Evolutionary conservation across 2,329 filamentous ascomycete species (phyloP).

Genomic region (Leptographium wingfieldii): DNA sequence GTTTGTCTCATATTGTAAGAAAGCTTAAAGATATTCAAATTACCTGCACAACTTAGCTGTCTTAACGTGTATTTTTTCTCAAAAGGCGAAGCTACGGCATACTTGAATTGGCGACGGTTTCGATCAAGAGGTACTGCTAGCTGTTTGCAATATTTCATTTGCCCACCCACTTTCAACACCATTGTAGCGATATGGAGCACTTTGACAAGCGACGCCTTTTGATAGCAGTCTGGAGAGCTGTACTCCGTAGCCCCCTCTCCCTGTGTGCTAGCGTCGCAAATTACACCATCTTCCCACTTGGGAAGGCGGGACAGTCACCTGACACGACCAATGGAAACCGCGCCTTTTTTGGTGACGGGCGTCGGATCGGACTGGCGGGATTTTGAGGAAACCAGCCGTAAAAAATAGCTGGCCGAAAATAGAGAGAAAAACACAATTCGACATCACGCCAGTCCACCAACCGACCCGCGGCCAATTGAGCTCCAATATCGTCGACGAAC

Average conservation of each 20-base stretch:
- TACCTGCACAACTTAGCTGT: too few relatives aligned
- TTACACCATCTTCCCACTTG: conserved; percentile 2
- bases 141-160: too few relatives aligned
- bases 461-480: conserved; percentile 2
- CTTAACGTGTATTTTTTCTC: too few relatives aligned
- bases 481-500: not conserved
- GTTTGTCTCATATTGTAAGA: too few relatives aligned
- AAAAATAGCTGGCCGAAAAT: conserved; percentile 4
- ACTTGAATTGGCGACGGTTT: too few relatives aligned
- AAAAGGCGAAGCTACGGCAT: too few relatives aligned
- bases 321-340: conserved; percentile 9
- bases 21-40: too few relatives aligned
- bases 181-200: not conserved
- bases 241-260: not conserved
- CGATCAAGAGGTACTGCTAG: too few relatives aligned
- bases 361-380: conserved; percentile 12
- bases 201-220: not conserved
- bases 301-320: conserved; percentile 6
- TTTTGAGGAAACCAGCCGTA: conserved; percentile 11
- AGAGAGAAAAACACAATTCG: not conserved
- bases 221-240: not conserved
- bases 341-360: conserved; percentile 10
- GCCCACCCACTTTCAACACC: too few relatives aligned
- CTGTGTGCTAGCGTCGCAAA: not conserved
- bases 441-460: not conserved